Base-by-base conservation (phyloP, 1,139 yeast species). In the Yamadazyma atmosphaerica region DNA sequence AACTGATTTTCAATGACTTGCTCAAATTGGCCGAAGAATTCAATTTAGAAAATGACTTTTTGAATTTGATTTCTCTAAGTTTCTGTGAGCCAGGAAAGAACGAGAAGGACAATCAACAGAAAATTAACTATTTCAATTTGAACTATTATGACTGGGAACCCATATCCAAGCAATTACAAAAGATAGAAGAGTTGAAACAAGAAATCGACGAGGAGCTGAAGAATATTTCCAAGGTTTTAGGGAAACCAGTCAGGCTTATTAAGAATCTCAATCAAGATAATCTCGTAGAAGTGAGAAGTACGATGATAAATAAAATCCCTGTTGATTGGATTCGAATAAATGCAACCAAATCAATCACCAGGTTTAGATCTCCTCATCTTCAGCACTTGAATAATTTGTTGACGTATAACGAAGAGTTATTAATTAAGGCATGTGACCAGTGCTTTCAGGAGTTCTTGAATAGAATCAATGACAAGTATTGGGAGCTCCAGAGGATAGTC, bases 291-390 rank as follows among this genome's bases (percentile, higher is more conserved):
- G 81, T 90, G 0, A 63, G 86, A 35, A 81, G 82, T 46, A 78
- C 63, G 35, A 58, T 77, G 35, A 69, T 76, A 4, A 76, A 74
- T 36, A 60, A 63, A 2, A 61, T 89, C 1, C 97, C 98, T 0
- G 49, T 63, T 1, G 79, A 78, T 41, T 92, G 97, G 95, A 63
- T 83, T 9, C 81, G 86, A 48, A 76, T 85, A 27, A 84, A 78
- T 50, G 83, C 85, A 6, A 87, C 96, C 0, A 79, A 80, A 43
- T 61, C 79, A 2, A 81, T 86, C 2, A 77, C 88, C 2, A 65
- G 97, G 41, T 90, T 80, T 56, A 68, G 92, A 42, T 72, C 95
- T 0, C 87, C 94, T 0, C 65, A 61, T 30, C 70, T 80, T 1
- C 52, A 67, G 1, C 61, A 65, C 13, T 63, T 86, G 27, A 72